phyloP scores from a whole-genome alignment of 805 yeast genomes.

The Saccharomycopsis schoenii region DNA sequence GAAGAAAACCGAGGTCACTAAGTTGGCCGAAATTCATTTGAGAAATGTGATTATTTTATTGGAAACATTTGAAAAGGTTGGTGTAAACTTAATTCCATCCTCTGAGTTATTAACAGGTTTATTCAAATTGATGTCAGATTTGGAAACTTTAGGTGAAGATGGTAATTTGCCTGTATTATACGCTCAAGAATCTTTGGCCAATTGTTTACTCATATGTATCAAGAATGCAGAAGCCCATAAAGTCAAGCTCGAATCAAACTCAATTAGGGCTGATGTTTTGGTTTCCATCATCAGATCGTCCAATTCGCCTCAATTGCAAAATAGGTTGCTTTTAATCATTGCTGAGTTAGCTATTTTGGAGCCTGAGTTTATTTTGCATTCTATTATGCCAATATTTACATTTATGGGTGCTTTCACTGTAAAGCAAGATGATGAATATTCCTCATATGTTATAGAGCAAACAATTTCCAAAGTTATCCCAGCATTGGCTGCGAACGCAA shows the following conservation, averaged over 20 bases:
- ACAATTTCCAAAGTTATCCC: constrained; percentile 87
- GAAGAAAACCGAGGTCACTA: constrained; percentile 56
- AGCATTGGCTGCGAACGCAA: constrained; percentile 53
- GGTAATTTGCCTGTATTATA: constrained; percentile 86
- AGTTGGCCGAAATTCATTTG: constrained; percentile 69
- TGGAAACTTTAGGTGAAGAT: constrained; percentile 80
- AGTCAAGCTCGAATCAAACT: constrained; percentile 43
- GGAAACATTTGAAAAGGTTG: constrained; percentile 59
- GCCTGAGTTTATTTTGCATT: constrained; percentile 86
- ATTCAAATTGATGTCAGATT: constrained; percentile 58
- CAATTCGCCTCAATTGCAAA: constrained; percentile 90
- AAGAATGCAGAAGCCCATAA: constrained; percentile 37
- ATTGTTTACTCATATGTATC: constrained; percentile 69
- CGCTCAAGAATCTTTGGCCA: constrained; percentile 83
- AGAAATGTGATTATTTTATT: constrained; percentile 67
- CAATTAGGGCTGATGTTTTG: constrained; percentile 79
- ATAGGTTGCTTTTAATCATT: constrained; percentile 71
- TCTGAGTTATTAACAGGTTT: constrained; percentile 41
- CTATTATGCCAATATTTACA: constrained; percentile 99
- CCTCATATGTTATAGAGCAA: constrained; percentile 85
- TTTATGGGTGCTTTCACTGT: constrained; percentile 98
- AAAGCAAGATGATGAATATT: constrained; percentile 93
- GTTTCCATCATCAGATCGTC: constrained; percentile 87
- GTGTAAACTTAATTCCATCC: constrained; percentile 25
- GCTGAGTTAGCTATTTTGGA: constrained; percentile 81